Conservation (phyloP, 768 basidiomycete genomes). For the Strobilomyces dryophilus region DNA sequence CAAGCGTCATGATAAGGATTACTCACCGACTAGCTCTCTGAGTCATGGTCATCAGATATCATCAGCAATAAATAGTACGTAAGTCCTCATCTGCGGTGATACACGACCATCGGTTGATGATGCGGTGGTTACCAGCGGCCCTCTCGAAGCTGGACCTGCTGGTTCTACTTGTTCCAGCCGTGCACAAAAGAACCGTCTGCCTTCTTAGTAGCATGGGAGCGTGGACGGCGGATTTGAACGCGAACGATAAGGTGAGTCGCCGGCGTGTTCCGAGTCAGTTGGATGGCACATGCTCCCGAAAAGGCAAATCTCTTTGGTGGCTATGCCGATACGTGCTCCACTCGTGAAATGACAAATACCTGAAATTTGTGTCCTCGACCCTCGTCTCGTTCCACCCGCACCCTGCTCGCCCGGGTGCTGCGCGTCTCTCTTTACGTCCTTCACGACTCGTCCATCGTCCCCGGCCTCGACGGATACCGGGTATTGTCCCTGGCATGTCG, state of each 20-base stretch:
- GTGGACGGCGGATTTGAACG: not conserved
- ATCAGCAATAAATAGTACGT: constrained; percentile 1
- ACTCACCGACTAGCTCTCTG: not conserved
- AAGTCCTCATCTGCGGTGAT: constrained; percentile 1
- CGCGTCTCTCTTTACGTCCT: not conserved
- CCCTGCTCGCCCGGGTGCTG: not conserved
- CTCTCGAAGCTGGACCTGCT: not conserved
- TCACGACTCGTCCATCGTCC: constrained; percentile 10
- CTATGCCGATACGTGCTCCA: constrained; percentile 19
- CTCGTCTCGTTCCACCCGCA: constrained; percentile 4
- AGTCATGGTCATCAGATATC: too few relatives aligned
- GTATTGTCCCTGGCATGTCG: not conserved
- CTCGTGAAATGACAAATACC: constrained; percentile 22
- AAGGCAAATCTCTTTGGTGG: constrained; percentile 20
- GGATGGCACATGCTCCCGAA: not conserved
- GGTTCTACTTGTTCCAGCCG: not conserved
- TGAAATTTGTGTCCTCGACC: constrained; percentile 17
- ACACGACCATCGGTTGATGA: not conserved
- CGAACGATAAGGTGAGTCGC: constrained; percentile 3
- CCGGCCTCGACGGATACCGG: not conserved
- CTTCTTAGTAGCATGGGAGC: not conserved
- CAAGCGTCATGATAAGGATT: constrained; percentile 12
- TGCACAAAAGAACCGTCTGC: not conserved
- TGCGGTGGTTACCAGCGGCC: not conserved
- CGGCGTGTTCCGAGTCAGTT: not conserved